Base-by-base conservation (phyloP, 164 flowering plant genomes). In the Berberis thunbergii region DNA sequence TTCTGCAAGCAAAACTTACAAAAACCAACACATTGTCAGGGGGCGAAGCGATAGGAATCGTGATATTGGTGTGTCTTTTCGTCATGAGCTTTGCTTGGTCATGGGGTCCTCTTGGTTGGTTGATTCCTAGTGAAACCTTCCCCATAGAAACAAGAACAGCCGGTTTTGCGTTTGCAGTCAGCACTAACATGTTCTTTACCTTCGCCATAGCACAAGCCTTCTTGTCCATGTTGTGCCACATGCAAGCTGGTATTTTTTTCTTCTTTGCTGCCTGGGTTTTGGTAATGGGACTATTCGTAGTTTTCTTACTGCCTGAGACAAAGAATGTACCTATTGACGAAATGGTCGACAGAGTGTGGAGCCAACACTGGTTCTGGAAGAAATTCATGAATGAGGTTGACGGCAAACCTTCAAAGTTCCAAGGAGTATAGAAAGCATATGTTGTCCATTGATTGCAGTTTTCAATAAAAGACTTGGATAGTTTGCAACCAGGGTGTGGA, bases 161-260 rank as follows among this genome's bases (percentile, higher is more conserved):
- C 0, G 95, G 91, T 0, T 80, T 72, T 11, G 78, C 84, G n/a
- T 70, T 77, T 46, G 85, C 87, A 0, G 91, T 86, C 4, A 73
- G 86, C 75, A 42, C 81, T 4, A 88, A 86, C 80, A 80, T 86
- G 86, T 59, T 83, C 52, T 80, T 72, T 75, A 88, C 96, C 0
- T 86, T 83, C 76, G 1, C 85, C 7, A 84, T 85, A 0, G 91
- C 94, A 0, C 94, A 87, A 60, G 82, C 78, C 1, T 87, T 85
- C 73, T 56, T 87, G 59, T 78, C 88, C 2, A 85, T 84, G 87
- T 43, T 87, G 52, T 87, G 90, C 60, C 73, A 74, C 7, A 61
- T 88, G 79, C 66, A 53, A 1, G 79, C 81, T 4, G 68, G 54
- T 11, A 83, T 84, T 45, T 88, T 88, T 80, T 80, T 83, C 85